Evolutionary conservation across 331 rosid genomes (phyloP), one percentile per base, ranked within the genome.

Genomic region (Stylosanthes scabra): DNA sequence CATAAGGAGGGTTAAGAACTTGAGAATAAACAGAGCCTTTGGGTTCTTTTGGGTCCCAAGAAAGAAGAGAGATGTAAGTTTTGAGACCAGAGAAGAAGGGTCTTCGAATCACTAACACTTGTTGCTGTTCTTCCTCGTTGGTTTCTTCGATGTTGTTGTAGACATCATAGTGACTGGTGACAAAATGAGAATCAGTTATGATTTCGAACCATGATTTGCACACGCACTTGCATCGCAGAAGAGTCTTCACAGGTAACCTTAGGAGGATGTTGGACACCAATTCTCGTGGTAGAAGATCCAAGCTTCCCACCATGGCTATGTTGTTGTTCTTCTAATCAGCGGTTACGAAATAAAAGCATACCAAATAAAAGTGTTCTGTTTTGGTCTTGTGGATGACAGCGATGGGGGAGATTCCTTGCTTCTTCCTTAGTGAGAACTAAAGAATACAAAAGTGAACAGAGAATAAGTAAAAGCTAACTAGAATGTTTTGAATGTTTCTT

Each of bases 121-220:
- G 4, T n/a, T 63, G 56, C 6, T 58, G 79, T 15, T 65, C 4
- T n/a, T 63, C 63, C 6, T 58, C 46, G 9, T 47, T 46, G 44
- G 20, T 2, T 2, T 0, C 14, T 45, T 6, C 20, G 1, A 25
- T 13, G 27, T 2, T 73, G 66, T 79, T 79, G 66, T 66, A 44
- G 46, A 73, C 0, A 52, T 4, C 5, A 41, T 73, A 29, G 46
- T 79, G n/a, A 51, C 67, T 79, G 9, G 79, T 8, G 25, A 51
- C 39, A 34, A 79, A 79, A 16, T 66, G 51, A 59, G 83, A 42
- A 54, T 79, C 63, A 3, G 75, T 73, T 29, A 79, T 40, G 75
- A 79, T 74, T 59, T 51, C 37, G 7, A 72, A 60, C 83, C 83
- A 79, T 47, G 75, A 59, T 5, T 79, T 79, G 66, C 71, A 73